Percentiles rank a stretch among this genome's conserved stretches.
Conservation (phyloP, 1,284 basidiomycete genomes). For the Takashimella tepidaria region DNA sequence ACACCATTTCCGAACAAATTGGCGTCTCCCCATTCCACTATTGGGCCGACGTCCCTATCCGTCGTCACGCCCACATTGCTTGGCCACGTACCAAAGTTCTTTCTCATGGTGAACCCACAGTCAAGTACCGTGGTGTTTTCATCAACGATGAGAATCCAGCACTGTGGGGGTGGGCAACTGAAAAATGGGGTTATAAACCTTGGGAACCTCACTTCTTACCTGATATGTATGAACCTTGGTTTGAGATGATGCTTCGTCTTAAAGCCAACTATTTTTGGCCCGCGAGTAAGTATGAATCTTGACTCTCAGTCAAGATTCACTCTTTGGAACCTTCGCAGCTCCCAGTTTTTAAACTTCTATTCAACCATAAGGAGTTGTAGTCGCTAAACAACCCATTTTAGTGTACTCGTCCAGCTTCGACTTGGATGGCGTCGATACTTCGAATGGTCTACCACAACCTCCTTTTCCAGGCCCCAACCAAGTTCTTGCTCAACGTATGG, state of each 20-base stretch:
- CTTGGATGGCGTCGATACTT: slow-evolving; percentile 53
- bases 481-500: slow-evolving; percentile 60
- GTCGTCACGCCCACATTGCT: slow-evolving; percentile 52
- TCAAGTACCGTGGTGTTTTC: slow-evolving; percentile 61
- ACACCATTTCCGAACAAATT: slow-evolving; percentile 64
- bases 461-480: slow-evolving; percentile 53
- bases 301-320: not conserved
- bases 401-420: slow-evolving; percentile 49
- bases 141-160: slow-evolving; percentile 61
- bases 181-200: not conserved
- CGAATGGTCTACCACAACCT: slow-evolving; percentile 4
- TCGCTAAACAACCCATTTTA: not conserved
- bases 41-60: slow-evolving; percentile 61
- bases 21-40: slow-evolving; percentile 45
- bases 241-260: slow-evolving; percentile 7
- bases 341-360: no score
- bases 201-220: not conserved
- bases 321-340: no score
- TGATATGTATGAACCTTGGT: slow-evolving; percentile 2
- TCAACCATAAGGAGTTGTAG: no score
- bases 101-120: slow-evolving; percentile 59
- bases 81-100: slow-evolving; percentile 52
- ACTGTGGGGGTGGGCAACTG: slow-evolving; percentile 51
- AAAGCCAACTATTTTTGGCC: slow-evolving; percentile 9
- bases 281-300: not conserved